These are phyloP conservation scores for Malassezia japonica DNA, from an alignment of 1,284 basidiomycete species.

Conservation along the genomic window DNA sequence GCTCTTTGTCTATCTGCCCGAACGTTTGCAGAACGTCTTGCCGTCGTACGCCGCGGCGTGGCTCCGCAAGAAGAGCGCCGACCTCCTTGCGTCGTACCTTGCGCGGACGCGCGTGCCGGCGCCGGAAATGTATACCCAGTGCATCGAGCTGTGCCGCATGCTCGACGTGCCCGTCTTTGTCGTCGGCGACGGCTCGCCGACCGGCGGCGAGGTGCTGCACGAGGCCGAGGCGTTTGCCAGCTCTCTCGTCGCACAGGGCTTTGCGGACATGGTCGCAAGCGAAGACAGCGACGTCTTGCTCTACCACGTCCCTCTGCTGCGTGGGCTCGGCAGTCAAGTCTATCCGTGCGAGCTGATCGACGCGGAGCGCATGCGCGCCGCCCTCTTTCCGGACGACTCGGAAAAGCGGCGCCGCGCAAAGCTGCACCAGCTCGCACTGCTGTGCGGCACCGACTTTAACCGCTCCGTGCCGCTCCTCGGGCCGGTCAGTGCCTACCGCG, in stretches of 20 bases:
- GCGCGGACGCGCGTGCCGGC: conserved; percentile 25
- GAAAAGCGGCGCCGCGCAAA: conserved; percentile 15
- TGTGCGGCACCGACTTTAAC: conserved; percentile 47
- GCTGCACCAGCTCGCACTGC: conserved; percentile 42
- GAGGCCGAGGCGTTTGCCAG: conserved; percentile 48
- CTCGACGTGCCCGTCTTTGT: conserved; percentile 38
- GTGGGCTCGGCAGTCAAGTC: conserved; percentile 30
- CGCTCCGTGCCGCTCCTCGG: conserved; percentile 39
- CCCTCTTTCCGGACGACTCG: conserved; percentile 22
- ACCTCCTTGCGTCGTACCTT: conserved; percentile 28
- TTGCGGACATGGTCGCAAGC: conserved; percentile 44
- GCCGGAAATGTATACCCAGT: conserved; percentile 25
- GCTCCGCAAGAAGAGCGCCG: conserved; percentile 20
- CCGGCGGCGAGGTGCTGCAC: conserved; percentile 30
- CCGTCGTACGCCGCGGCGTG: background rate
- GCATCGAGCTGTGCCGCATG: conserved; percentile 29
- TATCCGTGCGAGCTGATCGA: conserved; percentile 30
- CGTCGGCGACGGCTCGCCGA: conserved; percentile 33
- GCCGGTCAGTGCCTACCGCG: conserved; percentile 1
- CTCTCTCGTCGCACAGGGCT: conserved; percentile 34
- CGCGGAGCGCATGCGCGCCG: conserved; percentile 18
- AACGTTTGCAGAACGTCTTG: background rate
- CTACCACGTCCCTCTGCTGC: conserved; percentile 42
- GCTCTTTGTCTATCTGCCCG: background rate
- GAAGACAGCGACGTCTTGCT: conserved; percentile 48